Percentiles rank a stretch among this genome's conserved stretches.
Evolutionary conservation across 306 rosid genomes (phyloP).

Genomic region (Sicyos edulis): DNA sequence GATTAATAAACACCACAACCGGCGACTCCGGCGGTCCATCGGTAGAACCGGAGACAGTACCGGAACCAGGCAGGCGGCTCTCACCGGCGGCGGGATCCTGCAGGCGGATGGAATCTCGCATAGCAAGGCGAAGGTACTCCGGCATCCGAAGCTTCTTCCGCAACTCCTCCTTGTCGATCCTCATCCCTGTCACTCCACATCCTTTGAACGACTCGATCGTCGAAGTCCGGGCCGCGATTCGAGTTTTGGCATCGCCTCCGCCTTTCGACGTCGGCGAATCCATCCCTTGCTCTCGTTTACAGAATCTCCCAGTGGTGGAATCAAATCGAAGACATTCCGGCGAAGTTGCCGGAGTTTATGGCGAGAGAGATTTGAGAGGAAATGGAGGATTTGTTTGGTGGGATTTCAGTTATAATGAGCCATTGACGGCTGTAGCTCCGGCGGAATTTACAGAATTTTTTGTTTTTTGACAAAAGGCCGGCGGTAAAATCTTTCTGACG

Average conservation of each 20-base stretch:
- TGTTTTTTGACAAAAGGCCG: not conserved
- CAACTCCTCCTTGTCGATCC: slow-evolving; percentile 73
- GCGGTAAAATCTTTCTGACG: not conserved
- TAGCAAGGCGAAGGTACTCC: slow-evolving; percentile 66
- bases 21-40: slow-evolving; percentile 43
- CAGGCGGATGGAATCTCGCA: slow-evolving; percentile 73
- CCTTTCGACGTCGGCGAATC: slow-evolving; percentile 7
- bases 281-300: not conserved
- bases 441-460: slow-evolving; percentile 1
- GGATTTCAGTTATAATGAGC: not conserved
- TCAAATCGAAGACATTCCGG: slow-evolving; percentile 5
- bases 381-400: not conserved
- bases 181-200: slow-evolving; percentile 58
- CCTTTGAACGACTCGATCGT: slow-evolving; percentile 57
- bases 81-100: slow-evolving; percentile 64
- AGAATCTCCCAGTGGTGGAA: not conserved
- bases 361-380: not conserved
- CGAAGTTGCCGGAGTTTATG: not conserved
- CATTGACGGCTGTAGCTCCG: not conserved
- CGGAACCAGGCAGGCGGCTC: slow-evolving; percentile 30
- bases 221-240: slow-evolving; percentile 46
- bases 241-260: slow-evolving; percentile 33
- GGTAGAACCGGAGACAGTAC: slow-evolving; percentile 1
- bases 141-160: slow-evolving; percentile 65
- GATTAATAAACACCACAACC: slow-evolving; percentile 76